These are phyloP conservation scores for Huntiella moniliformis DNA, from an alignment of 2,329 filamentous ascomycete genomes.

Conservation along the genomic window DNA sequence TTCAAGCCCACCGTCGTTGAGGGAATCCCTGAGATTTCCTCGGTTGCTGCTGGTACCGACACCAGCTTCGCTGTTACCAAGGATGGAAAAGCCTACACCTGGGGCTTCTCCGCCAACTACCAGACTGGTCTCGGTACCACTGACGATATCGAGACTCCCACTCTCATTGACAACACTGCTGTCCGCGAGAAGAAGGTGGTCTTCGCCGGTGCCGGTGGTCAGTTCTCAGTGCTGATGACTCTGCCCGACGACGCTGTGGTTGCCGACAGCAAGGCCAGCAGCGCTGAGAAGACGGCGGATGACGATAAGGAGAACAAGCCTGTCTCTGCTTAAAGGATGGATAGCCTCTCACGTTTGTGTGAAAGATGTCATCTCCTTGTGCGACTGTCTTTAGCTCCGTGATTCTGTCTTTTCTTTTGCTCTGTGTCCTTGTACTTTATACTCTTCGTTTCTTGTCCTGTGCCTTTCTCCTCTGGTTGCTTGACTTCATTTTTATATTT, in stretches of 20 bases:
- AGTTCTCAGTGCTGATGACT: slow-evolving; percentile 51
- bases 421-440: too few species aligned
- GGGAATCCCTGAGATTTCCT: slow-evolving; percentile 11
- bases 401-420: too few species aligned
- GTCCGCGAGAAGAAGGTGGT: slow-evolving; percentile 55
- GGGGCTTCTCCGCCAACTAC: slow-evolving; percentile 66
- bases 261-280: slow-evolving; percentile 16
- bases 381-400: too few species aligned
- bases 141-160: slow-evolving; percentile 46
- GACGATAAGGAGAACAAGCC: slow-evolving; percentile 7
- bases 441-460: too few species aligned
- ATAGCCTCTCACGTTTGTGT: neutral
- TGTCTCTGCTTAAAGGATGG: slow-evolving; percentile 5
- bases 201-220: slow-evolving; percentile 72
- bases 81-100: slow-evolving; percentile 55
- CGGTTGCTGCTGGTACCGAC: slow-evolving; percentile 47
- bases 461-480: too few species aligned
- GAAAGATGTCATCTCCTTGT: neutral
- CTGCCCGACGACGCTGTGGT: slow-evolving; percentile 16
- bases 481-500: too few species aligned
- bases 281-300: slow-evolving; percentile 13
- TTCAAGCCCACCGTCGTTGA: slow-evolving; percentile 20
- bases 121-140: slow-evolving; percentile 58
- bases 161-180: slow-evolving; percentile 52
- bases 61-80: slow-evolving; percentile 54